Conservation (phyloP, 1,284 basidiomycete species). For the Rhizoctonia solani region DNA sequence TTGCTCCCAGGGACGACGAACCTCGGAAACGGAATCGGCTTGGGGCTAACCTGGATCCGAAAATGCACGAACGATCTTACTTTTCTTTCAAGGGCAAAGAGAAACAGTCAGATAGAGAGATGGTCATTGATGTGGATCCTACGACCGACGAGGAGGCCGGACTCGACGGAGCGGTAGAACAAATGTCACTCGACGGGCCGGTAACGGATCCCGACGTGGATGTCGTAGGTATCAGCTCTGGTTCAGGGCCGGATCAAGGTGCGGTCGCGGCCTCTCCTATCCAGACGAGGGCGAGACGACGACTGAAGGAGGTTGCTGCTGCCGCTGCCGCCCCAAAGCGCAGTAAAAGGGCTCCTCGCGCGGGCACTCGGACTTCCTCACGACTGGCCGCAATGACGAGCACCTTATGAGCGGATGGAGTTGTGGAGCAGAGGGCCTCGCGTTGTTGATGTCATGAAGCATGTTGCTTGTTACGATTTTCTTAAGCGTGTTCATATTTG, state of each 20-base stretch:
- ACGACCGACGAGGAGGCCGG: constrained; percentile 1
- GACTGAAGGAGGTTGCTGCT: neutral
- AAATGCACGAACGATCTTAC: neutral
- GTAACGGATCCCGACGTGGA: constrained; percentile 7
- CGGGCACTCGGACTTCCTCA: neutral
- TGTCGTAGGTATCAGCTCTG: neutral
- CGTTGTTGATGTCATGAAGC: neutral
- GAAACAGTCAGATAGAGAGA: neutral
- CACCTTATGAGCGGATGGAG: neutral
- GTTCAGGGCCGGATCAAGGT: neutral
- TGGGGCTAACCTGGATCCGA: neutral
- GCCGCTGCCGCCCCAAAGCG: neutral
- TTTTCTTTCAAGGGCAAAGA: constrained; percentile 2
- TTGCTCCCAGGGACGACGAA: neutral
- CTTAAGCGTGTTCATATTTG: no score
- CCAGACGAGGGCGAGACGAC: neutral
- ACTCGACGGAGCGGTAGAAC: constrained; percentile 23
- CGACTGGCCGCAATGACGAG: neutral
- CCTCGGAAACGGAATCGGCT: neutral
- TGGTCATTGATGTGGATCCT: constrained; percentile 6
- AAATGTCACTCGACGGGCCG: constrained; percentile 19
- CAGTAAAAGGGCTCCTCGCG: neutral
- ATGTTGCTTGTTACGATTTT: no score
- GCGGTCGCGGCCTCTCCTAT: neutral
- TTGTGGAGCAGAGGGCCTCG: neutral